Percentiles rank a stretch among this genome's conserved stretches.
Conservation (phyloP, 2,329 filamentous ascomycete species). For the Ustulina deusta region DNA sequence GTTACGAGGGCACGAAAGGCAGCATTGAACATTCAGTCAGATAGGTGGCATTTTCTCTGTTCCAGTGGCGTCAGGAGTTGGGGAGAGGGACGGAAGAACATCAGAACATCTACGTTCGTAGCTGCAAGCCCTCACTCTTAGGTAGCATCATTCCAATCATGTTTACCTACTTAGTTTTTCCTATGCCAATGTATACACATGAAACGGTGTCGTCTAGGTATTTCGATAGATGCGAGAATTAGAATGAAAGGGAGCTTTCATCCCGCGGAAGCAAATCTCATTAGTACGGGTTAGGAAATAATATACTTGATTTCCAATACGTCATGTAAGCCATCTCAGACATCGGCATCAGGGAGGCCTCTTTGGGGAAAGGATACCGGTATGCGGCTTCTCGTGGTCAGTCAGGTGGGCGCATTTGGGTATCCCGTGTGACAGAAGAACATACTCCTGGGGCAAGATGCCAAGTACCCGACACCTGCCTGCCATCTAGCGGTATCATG, state of each 20-base stretch:
- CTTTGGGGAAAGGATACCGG: background rate
- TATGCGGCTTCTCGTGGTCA: background rate
- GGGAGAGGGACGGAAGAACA: conserved; percentile 39
- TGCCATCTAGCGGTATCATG: too few species aligned
- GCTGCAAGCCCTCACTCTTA: conserved; percentile 36
- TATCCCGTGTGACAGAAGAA: conserved; percentile 1
- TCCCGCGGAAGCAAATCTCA: background rate
- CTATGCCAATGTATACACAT: conserved; percentile 1
- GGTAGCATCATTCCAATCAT: conserved; percentile 35
- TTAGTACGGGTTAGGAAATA: conserved; percentile 3
- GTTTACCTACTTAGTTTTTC: conserved; percentile 21
- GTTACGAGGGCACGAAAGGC: conserved; percentile 39
- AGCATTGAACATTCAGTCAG: conserved; percentile 45
- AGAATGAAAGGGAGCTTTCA: background rate
- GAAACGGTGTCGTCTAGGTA: conserved; percentile 4
- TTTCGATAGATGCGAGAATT: conserved; percentile 8
- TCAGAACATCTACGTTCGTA: conserved; percentile 36
- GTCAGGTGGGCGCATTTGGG: background rate
- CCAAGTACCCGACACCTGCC: too few species aligned
- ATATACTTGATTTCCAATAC: background rate
- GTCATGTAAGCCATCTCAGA: background rate
- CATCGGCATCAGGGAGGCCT: background rate
- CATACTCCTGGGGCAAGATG: too few species aligned
- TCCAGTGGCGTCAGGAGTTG: conserved; percentile 37
- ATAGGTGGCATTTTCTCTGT: conserved; percentile 41